Conservation (phyloP, 371 early-diverging fungal species). For the Circinella umbellata region DNA sequence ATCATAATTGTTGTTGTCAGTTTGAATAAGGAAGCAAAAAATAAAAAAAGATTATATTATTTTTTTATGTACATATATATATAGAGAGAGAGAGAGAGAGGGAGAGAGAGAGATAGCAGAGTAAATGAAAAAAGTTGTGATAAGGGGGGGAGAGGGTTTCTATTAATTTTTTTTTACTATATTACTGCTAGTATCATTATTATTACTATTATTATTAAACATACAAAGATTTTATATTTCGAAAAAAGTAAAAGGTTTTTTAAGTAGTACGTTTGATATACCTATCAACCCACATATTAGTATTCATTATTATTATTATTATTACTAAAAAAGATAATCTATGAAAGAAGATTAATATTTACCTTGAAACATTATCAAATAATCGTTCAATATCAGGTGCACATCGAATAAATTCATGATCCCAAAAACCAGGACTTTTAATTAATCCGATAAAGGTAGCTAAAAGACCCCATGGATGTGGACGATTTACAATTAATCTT, state of each 20-base stretch:
- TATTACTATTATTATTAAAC: background rate
- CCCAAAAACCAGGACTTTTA: constrained; percentile 91
- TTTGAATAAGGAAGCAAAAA: too few relatives aligned
- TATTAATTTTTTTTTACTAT: too few relatives aligned
- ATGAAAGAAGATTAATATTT: constrained; percentile 16
- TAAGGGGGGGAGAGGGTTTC: too few relatives aligned
- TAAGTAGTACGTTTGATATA: constrained; percentile 24
- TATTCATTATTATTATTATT: background rate
- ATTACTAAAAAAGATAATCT: background rate
- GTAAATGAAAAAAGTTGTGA: background rate
- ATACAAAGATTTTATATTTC: background rate
- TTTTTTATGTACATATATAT: constrained; percentile 10
- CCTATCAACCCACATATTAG: background rate
- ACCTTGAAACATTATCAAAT: constrained; percentile 74
- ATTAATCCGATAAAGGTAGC: constrained; percentile 96
- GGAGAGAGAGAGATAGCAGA: background rate
- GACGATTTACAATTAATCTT: constrained; percentile 94
- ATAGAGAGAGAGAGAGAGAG: background rate
- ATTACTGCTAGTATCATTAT: too few relatives aligned
- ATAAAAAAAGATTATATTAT: background rate
- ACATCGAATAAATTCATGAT: constrained; percentile 74
- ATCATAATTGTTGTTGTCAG: background rate
- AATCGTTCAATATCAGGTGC: constrained; percentile 77
- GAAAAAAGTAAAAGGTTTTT: background rate
- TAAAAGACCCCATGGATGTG: constrained; percentile 97